Evolutionary conservation across 2,329 filamentous ascomycete genomes (phyloP).

Genomic region (Reticulascus tulasneorum): DNA sequence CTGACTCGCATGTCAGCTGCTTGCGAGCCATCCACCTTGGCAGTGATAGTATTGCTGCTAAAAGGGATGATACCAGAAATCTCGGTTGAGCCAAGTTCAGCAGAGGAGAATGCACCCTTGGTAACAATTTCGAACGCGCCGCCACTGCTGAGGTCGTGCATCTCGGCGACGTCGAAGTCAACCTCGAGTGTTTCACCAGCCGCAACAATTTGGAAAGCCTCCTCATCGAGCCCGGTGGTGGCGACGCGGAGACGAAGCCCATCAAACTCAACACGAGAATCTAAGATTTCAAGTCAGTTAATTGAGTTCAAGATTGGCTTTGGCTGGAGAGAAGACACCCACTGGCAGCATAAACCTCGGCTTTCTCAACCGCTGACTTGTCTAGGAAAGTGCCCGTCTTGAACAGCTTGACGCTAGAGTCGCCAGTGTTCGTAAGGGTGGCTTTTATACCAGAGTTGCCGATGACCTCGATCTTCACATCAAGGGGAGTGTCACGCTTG

Average conservation of each 20-base stretch:
- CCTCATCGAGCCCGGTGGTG: conserved; percentile 37
- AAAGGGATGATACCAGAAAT: conserved; percentile 54
- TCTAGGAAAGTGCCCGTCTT: conserved; percentile 47
- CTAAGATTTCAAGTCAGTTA: neutral
- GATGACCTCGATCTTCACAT: conserved; percentile 33
- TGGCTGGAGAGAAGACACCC: conserved; percentile 16
- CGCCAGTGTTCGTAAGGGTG: conserved; percentile 42
- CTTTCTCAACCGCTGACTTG: conserved; percentile 43
- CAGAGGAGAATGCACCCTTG: conserved; percentile 52
- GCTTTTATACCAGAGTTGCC: conserved; percentile 45
- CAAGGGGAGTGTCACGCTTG: conserved; percentile 31
- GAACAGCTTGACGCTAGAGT: conserved; percentile 38
- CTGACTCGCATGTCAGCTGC: conserved; percentile 47
- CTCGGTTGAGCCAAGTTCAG: conserved; percentile 45
- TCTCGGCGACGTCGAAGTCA: conserved; percentile 51
- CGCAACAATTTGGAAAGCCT: conserved; percentile 46
- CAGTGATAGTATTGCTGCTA: conserved; percentile 54
- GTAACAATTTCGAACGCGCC: conserved; percentile 55
- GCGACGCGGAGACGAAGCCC: conserved; percentile 49
- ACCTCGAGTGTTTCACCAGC: conserved; percentile 47
- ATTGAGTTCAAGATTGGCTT: neutral
- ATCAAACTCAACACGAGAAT: conserved; percentile 39
- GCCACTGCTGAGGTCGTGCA: conserved; percentile 47
- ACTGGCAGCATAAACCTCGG: conserved; percentile 38
- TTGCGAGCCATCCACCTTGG: conserved; percentile 51